phyloP scores from a whole-genome alignment of 768 basidiomycete genomes.

The Piloderma croceum region DNA sequence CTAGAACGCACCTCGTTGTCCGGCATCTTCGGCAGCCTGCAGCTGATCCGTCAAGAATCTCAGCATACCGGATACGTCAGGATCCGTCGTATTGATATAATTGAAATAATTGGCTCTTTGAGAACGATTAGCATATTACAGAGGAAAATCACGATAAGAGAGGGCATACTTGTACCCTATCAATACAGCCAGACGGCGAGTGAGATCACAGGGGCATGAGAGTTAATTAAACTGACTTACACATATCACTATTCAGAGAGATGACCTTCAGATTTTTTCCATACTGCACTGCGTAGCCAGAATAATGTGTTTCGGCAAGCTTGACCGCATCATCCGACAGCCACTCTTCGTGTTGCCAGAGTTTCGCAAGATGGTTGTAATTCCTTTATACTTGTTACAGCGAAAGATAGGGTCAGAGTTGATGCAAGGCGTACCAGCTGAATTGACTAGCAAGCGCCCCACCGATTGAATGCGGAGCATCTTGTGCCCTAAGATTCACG shows the following conservation, averaged over 20 bases:
- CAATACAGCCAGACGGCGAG: constrained; percentile 2
- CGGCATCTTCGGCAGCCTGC: constrained; percentile 71
- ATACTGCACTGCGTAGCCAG: constrained; percentile 66
- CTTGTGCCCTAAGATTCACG: constrained; percentile 42
- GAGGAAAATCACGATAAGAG: background rate
- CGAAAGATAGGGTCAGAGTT: background rate
- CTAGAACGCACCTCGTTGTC: constrained; percentile 55
- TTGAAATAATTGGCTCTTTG: constrained; percentile 65
- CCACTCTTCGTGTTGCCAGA: constrained; percentile 73
- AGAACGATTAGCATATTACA: constrained; percentile 7
- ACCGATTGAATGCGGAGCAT: constrained; percentile 54
- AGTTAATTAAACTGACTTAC: constrained; percentile 35
- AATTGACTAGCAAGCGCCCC: constrained; percentile 53
- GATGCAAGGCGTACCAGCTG: constrained; percentile 46
- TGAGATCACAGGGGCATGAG: constrained; percentile 3
- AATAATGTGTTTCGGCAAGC: constrained; percentile 62
- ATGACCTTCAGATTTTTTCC: constrained; percentile 64
- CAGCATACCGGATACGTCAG: constrained; percentile 72
- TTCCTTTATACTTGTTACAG: constrained; percentile 41
- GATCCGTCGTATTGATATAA: constrained; percentile 66
- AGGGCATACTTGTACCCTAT: constrained; percentile 27
- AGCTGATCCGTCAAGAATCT: constrained; percentile 74
- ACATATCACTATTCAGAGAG: constrained; percentile 72
- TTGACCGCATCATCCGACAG: constrained; percentile 50
- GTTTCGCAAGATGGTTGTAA: constrained; percentile 64